Base-by-base conservation (phyloP, 805 yeast species). In the Candida sanyiensis region DNA sequence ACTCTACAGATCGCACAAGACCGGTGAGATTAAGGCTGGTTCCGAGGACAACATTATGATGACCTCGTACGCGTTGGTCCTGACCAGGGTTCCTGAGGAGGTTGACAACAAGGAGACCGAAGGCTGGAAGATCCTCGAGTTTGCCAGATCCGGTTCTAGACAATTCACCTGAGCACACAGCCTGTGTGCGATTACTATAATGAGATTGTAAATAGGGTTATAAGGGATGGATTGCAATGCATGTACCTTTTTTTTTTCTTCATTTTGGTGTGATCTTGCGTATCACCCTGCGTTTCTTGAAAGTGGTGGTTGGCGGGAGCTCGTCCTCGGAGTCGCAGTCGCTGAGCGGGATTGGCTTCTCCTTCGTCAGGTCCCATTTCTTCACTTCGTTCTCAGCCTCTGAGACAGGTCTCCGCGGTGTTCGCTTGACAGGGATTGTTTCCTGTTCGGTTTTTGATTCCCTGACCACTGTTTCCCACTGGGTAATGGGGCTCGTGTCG, bases 41-140 rank as follows among this genome's bases (percentile, higher is more conserved):
- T 78, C 88, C 23, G 96, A 88, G 57, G 95, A 89, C 54, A 88
- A 88, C 62, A 86, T 93, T 50, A 78, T 86, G 61, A 74, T 86
- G 73, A 80, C 94, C 52, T 81, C 95, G n/a, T 93, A 93, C 59
- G 97, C 95, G 28, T 77, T 93, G 88, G 98, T 90, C 17, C 69
- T 93, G 51, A 88, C 98, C 15, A 78, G 98, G 62, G 69, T 85
- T 37, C 88, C 96, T 3, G 98, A 89, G 62, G 88, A 89, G 44
- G 77, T 93, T 56, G 95, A 80, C 46, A 84, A 93, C 59, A 73
- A 75, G 38, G 89, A 80, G 55, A 93, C 99, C 18, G 95, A 86
- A 57, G 99, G 99, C 24, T 93, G 98, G 98, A 86, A 85, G 68
- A 78, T 93, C 40, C 63, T 90, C 56, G 97, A 90, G 66, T 85